These are phyloP conservation scores for Noccaea caerulescens DNA, from an alignment of 345 rosid species.

Conservation along the genomic window DNA sequence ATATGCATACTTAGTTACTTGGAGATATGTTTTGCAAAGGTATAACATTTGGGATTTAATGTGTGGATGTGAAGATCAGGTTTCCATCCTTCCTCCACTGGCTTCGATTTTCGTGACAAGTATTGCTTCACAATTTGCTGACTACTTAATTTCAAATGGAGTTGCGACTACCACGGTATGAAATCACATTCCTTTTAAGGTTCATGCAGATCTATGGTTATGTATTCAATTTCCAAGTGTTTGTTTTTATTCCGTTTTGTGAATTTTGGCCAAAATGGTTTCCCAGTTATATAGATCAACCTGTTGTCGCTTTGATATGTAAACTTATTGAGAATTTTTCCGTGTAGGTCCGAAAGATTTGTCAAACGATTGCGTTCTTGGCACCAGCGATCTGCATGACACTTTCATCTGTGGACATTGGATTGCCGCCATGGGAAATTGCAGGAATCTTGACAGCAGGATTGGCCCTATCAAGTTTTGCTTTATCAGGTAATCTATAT, in stretches of 20 bases:
- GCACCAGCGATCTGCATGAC: slow-evolving; percentile 93
- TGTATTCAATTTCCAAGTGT: not conserved
- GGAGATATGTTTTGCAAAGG: slow-evolving; percentile 19
- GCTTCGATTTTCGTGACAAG: slow-evolving; percentile 82
- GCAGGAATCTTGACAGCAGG: slow-evolving; percentile 87
- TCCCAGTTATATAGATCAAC: slow-evolving; percentile 8
- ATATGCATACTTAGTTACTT: slow-evolving; percentile 6
- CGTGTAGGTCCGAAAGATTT: slow-evolving; percentile 83
- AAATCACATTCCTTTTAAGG: slow-evolving; percentile 10
- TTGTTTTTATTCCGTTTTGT: slow-evolving; percentile 2
- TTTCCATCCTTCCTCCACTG: slow-evolving; percentile 95
- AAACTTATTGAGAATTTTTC: slow-evolving; percentile 30
- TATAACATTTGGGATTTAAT: slow-evolving; percentile 27
- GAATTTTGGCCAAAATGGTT: slow-evolving; percentile 1
- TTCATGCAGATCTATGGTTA: slow-evolving; percentile 5
- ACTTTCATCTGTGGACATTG: slow-evolving; percentile 81
- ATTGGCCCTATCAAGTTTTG: slow-evolving; percentile 90
- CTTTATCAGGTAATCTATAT: slow-evolving; percentile 69
- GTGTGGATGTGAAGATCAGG: slow-evolving; percentile 59
- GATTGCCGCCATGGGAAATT: slow-evolving; percentile 91
- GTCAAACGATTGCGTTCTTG: slow-evolving; percentile 87
- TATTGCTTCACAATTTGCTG: slow-evolving; percentile 84
- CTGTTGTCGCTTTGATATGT: slow-evolving; percentile 13
- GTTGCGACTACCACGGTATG: slow-evolving; percentile 82
- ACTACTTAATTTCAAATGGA: slow-evolving; percentile 77